These are phyloP conservation scores for Excoecaria cochinchinensis DNA, from an alignment of 345 rosid species.

Conservation along the genomic window DNA sequence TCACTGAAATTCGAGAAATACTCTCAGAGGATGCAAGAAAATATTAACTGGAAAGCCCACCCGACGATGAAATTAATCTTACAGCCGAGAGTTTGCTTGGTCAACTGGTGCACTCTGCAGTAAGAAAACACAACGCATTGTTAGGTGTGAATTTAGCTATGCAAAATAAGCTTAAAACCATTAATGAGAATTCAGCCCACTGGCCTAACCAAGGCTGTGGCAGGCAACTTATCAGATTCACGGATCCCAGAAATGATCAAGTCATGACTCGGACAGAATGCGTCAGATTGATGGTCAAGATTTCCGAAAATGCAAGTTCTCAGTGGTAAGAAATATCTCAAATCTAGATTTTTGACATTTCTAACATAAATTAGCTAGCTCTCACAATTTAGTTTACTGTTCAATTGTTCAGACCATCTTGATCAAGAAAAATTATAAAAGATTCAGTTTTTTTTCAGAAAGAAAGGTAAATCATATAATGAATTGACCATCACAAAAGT, in stretches of 20 bases:
- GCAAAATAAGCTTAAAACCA: neutral
- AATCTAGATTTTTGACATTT: too few relatives aligned
- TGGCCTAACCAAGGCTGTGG: neutral
- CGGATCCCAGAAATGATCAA: neutral
- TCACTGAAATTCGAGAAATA: neutral
- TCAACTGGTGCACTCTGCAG: constrained; percentile 60
- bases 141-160: neutral
- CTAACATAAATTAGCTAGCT: neutral
- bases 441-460: too few relatives aligned
- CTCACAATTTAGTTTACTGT: too few relatives aligned
- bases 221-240: neutral
- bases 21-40: neutral
- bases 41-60: neutral
- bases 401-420: neutral
- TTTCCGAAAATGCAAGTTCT: too few relatives aligned
- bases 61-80: constrained; percentile 1
- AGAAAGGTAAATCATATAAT: too few relatives aligned
- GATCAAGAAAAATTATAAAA: too few relatives aligned
- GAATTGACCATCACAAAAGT: neutral
- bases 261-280: too few relatives aligned
- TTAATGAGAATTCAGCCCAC: neutral
- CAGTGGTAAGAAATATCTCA: too few relatives aligned
- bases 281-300: too few relatives aligned
- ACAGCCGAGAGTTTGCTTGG: constrained; percentile 35
- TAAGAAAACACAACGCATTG: constrained; percentile 7